phyloP scores from a whole-genome alignment of 768 basidiomycete genomes.

The Trametes sanguinea region DNA sequence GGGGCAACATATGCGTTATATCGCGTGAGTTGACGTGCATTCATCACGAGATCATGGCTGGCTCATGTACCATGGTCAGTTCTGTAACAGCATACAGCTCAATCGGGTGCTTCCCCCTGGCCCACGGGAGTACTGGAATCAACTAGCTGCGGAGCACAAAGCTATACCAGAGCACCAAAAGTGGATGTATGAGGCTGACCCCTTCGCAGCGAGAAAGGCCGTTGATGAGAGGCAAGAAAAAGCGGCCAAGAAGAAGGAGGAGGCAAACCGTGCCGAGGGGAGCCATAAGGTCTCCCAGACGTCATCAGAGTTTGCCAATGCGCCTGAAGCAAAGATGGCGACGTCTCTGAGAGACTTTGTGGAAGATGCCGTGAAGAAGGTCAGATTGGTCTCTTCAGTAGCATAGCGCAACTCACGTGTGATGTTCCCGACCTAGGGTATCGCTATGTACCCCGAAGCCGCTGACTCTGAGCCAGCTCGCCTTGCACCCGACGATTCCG shows the following conservation, averaged over 20 bases:
- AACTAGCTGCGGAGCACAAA: conserved; percentile 72
- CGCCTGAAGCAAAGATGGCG: conserved; percentile 85
- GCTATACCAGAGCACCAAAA: conserved; percentile 63
- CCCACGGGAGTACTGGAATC: conserved; percentile 86
- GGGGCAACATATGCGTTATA: conserved; percentile 87
- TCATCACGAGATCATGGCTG: neutral
- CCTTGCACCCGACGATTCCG: conserved; percentile 45
- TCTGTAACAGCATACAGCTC: conserved; percentile 74
- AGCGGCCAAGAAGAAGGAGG: conserved; percentile 46
- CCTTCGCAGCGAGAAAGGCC: conserved; percentile 71
- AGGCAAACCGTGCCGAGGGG: conserved; percentile 26
- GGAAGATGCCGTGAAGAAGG: conserved; percentile 80
- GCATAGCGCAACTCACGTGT: too few species aligned
- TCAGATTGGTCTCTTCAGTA: conserved; percentile 29
- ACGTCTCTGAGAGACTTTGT: conserved; percentile 72
- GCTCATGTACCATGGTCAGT: conserved; percentile 43
- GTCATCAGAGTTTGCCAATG: conserved; percentile 45
- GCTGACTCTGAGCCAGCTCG: conserved; percentile 36
- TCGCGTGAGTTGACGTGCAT: conserved; percentile 59
- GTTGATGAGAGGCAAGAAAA: conserved; percentile 69
- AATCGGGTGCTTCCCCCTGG: conserved; percentile 79
- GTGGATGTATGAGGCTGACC: conserved; percentile 91
- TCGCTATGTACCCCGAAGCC: conserved; percentile 53
- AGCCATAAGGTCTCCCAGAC: conserved; percentile 14
- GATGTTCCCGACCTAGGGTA: conserved; percentile 40